Percentiles rank a stretch among this genome's conserved stretches.
Evolutionary conservation across 257 asterid genomes (phyloP).

Genomic region (Plectranthus barbatus): DNA sequence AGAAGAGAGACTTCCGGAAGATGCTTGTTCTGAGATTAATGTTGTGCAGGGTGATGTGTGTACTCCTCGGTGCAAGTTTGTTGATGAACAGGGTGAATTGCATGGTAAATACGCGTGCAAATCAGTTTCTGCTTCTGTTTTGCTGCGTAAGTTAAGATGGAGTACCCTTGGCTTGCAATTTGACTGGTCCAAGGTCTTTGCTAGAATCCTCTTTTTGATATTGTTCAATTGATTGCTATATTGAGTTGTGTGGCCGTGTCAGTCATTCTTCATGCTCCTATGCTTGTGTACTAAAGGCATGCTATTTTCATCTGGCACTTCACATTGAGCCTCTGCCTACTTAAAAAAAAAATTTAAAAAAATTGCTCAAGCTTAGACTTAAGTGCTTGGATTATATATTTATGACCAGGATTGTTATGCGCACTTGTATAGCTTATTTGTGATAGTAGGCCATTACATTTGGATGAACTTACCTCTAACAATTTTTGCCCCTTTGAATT

Average conservation of each 20-base stretch:
- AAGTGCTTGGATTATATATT: not conserved
- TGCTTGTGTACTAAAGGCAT: not conserved
- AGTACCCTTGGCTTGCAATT: slow-evolving; percentile 99
- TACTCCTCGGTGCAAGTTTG: slow-evolving; percentile 48
- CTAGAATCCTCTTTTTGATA: slow-evolving; percentile 30
- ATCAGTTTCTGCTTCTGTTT: slow-evolving; percentile 62
- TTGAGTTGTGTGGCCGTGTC: not conserved
- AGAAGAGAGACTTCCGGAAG: slow-evolving; percentile 26
- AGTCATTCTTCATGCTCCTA: not conserved
- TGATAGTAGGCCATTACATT: not conserved
- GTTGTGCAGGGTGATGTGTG: slow-evolving; percentile 9
- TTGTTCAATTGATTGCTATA: slow-evolving; percentile 12
- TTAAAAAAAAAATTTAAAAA: too few species aligned
- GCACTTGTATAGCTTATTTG: not conserved
- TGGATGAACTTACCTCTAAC: not conserved
- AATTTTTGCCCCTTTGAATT: too few species aligned
- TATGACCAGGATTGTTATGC: not conserved
- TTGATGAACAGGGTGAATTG: slow-evolving; percentile 25
- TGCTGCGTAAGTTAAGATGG: slow-evolving; percentile 99
- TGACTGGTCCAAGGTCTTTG: slow-evolving; percentile 98
- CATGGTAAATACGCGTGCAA: slow-evolving; percentile 33
- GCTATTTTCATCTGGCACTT: not conserved
- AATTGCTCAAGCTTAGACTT: not conserved
- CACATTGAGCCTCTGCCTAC: too few species aligned
- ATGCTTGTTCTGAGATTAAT: slow-evolving; percentile 16